Base-by-base conservation (phyloP, 805 yeast genomes). In the Spathaspora boniae region DNA sequence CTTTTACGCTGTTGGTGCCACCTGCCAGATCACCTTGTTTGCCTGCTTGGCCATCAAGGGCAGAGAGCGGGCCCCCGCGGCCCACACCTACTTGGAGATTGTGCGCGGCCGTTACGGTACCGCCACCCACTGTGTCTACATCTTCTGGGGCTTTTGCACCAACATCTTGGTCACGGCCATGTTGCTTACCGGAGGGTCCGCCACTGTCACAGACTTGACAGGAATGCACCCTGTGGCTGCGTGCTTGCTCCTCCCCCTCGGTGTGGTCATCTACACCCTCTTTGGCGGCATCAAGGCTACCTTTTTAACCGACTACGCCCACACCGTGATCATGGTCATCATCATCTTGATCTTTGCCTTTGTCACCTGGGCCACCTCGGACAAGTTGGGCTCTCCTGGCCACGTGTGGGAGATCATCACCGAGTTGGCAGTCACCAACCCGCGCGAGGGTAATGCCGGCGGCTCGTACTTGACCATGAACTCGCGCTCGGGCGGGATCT, bases 391-490 rank as follows among this genome's bases (percentile, higher is more conserved):
- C 1, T 84, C 95, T 2, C 95, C 96, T 9, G 82, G 78, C 20
- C 71, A 65, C 11, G 85, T 89, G 16, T 89, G 83, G 76, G 95
- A 86, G 14, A 59, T 75, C 16, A 73, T 89, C 31, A 76, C 79
- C 6, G 72, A 67, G 35, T 72, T 78, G 31, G 91, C 81, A 4
- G 54, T 66, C 26, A 62, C 67, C 4, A 64, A 69, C 22, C 96
- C 97, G 15, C 75, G 82, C 22, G 67, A 60, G 11, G 95, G 95
- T 26, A 89, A 89, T 55, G 81, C 86, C 2, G 79, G 77, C 3
- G 97, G 98, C 33, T 83, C 91, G 4, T 89, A 82, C 55, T 68
- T 91, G 50, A 91, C 98, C 21, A 83, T 91, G 86, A 74, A 80
- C 48, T 86, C 96, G 4, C 74, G 76, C 48, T 71, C 83, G 5